These are phyloP conservation scores for Conringia planisiliqua DNA, from an alignment of 345 rosid species.

Conservation along the genomic window DNA sequence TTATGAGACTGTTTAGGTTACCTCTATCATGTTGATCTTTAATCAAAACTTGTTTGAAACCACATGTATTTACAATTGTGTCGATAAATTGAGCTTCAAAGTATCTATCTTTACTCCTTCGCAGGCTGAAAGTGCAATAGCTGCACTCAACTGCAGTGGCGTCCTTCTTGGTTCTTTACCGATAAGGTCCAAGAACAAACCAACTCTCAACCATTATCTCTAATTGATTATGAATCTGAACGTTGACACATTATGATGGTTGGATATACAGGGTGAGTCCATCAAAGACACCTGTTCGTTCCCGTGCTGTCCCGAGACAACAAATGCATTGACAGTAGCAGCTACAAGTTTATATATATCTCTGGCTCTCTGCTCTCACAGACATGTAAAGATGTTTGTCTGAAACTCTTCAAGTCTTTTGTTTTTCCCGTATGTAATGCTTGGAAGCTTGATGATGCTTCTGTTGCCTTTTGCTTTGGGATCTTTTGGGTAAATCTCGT, in stretches of 20 bases:
- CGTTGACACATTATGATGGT: not conserved
- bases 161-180: constrained; percentile 85
- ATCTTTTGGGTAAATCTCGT: constrained; percentile 17
- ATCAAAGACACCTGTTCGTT: constrained; percentile 33
- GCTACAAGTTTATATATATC: constrained; percentile 12
- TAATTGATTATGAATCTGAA: not conserved
- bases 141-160: constrained; percentile 93
- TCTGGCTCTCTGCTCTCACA: constrained; percentile 7
- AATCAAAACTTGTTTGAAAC: not conserved
- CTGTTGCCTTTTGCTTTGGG: constrained; percentile 21
- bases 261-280: constrained; percentile 32
- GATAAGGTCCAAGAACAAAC: constrained; percentile 52
- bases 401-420: constrained; percentile 18
- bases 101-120: constrained; percentile 2
- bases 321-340: constrained; percentile 22
- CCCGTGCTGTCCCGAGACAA: constrained; percentile 21
- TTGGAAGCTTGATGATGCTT: constrained; percentile 32
- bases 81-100: not conserved
- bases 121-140: constrained; percentile 96
- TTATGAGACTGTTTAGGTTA: no score
- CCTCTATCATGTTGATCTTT: not conserved
- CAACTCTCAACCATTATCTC: not conserved
- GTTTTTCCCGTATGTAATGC: constrained; percentile 14
- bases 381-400: constrained; percentile 34
- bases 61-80: not conserved